Base-by-base conservation (phyloP, 176 grass and related monocot genomes). In the Rhipidocladum racemiflorum region DNA sequence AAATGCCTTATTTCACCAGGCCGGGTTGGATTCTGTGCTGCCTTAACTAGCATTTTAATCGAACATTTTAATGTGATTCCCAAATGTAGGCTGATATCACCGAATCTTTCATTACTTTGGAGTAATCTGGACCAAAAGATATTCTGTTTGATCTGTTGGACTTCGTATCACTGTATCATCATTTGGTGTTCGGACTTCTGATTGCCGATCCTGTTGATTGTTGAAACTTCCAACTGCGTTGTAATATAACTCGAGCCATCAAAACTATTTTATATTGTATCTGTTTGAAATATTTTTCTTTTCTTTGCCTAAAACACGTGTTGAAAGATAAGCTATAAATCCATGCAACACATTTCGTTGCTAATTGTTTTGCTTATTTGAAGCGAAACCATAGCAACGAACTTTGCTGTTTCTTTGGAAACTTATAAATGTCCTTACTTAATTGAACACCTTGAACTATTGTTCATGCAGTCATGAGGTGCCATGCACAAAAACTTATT, bases 11-110 rank as follows among this genome's bases (percentile, higher is more conserved):
- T 56, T 51, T 80, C 14, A 66, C 5, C 17, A 61, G 17, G 16
- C 40, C 60, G 61, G 67, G 11, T 68, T 2, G 20, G 61, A 7
- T 84, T 79, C 9, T 48, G 34, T 57, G 14, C 25, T 56, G 36
- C 66, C 20, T 74, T 38, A 88, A 84, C 53, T 75, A 75, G 45
- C 11, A 70, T 80, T 67, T 72, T 60, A 69, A 2, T 65, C 60
- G 14, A 34, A 62, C 13, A 9, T 45, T 40, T 40, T 40, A 40
- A 65, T 10, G 15, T 74, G 59, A 64, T 65, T 65, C 20, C 21
- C 11, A 24, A 23, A 34, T 32, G 50, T 64, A 82, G 25, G 54
- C 42, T 60, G 17, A 39, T 12, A 71, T 39, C 36, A 70, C 35
- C 18, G 13, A 35, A 70, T 14, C 29, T 21, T 70, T 68, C 66